Evolutionary conservation across 129 eudicot genomes (phyloP).

Genomic region (Sambucus nigra): DNA sequence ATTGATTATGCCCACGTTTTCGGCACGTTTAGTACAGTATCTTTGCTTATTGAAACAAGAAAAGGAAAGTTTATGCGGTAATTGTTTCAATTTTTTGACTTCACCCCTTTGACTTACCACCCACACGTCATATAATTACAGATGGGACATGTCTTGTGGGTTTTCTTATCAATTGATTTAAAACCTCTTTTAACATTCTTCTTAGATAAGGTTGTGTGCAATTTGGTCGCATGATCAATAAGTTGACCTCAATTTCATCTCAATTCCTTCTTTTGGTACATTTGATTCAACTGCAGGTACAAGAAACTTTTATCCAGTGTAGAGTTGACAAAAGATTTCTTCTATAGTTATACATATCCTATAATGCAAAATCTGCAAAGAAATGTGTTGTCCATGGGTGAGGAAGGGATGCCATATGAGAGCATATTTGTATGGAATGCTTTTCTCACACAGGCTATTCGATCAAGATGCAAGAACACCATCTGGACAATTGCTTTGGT

Average conservation of each 20-base stretch:
- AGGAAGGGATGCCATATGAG: conserved; percentile 73
- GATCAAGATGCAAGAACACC: conserved; percentile 72
- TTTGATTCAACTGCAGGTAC: conserved; percentile 54
- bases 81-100: too few species aligned
- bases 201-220: too few species aligned
- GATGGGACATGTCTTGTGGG: too few species aligned
- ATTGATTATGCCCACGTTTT: too few species aligned
- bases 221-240: conserved; percentile 7
- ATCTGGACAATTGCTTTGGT: conserved; percentile 90
- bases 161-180: too few species aligned
- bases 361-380: conserved; percentile 85
- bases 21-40: too few species aligned
- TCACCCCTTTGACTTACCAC: too few species aligned
- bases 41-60: too few species aligned
- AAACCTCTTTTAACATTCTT: too few species aligned
- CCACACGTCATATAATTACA: too few species aligned
- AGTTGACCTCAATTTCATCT: conserved; percentile 6
- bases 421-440: conserved; percentile 94
- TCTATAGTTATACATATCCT: conserved; percentile 91
- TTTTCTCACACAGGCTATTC: conserved; percentile 64
- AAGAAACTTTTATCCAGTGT: conserved; percentile 90
- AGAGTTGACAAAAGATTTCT: conserved; percentile 88
- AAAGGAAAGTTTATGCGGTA: too few species aligned
- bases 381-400: conserved; percentile 52
- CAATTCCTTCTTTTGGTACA: conserved; percentile 9